phyloP scores from a whole-genome alignment of 2,329 filamentous ascomycete species.

The Thielaviopsis populi region DNA sequence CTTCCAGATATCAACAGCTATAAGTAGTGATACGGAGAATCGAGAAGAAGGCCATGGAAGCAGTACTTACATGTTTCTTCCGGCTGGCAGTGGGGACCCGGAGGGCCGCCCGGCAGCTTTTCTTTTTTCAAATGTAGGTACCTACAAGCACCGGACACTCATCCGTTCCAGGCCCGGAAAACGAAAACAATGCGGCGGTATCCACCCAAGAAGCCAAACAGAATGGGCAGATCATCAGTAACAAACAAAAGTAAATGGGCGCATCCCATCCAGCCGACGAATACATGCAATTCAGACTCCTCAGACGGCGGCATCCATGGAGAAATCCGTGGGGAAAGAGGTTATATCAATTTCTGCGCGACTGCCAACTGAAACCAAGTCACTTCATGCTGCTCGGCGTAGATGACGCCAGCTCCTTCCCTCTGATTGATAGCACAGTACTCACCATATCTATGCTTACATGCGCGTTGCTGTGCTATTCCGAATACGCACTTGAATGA shows the following conservation, averaged over 20 bases:
- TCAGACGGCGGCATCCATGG: too few relatives aligned
- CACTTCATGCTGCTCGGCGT: background rate
- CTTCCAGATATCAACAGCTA: background rate
- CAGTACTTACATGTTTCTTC: background rate
- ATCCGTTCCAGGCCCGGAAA: background rate
- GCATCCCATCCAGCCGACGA: too few relatives aligned
- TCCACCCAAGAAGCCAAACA: background rate
- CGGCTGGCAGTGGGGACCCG: background rate
- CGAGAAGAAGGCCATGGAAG: background rate
- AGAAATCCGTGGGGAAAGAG: background rate
- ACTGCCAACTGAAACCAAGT: background rate
- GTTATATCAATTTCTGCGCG: background rate
- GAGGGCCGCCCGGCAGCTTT: background rate
- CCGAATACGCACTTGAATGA: background rate
- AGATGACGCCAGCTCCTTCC: background rate
- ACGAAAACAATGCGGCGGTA: background rate
- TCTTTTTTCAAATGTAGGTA: background rate
- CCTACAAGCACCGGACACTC: background rate
- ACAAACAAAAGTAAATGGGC: too few relatives aligned
- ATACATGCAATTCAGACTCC: too few relatives aligned
- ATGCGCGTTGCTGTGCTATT: background rate
- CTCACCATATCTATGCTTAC: background rate
- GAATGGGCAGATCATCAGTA: background rate
- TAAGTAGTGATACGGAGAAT: background rate
- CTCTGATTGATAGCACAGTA: background rate